A percentile compares a stretch with the other conserved stretches of the same genome.
Conservation (phyloP, 1,139 yeast species). For the Lipomyces yarrowii region DNA sequence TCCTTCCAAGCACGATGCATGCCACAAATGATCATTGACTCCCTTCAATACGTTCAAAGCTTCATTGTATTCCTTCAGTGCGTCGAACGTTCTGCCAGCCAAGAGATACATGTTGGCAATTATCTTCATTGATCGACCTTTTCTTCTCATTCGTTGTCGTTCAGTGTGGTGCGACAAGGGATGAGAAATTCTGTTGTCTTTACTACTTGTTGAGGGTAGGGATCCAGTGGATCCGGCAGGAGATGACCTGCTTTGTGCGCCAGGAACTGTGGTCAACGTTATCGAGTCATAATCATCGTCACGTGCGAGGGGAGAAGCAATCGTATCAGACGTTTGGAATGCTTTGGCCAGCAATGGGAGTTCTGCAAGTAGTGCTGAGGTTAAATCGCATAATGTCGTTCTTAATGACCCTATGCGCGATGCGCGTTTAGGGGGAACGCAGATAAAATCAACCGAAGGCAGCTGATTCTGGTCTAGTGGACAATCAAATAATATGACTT, state of each 20-base stretch:
- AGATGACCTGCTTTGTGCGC: constrained; percentile 20
- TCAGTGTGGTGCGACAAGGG: constrained; percentile 42
- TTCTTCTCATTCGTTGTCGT: constrained; percentile 57
- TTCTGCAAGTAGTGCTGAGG: constrained; percentile 62
- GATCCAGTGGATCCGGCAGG: constrained; percentile 40
- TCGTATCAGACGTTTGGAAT: constrained; percentile 27
- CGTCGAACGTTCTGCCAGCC: constrained; percentile 76
- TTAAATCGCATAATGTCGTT: constrained; percentile 71
- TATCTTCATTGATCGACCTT: constrained; percentile 76
- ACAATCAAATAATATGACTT: constrained; percentile 60
- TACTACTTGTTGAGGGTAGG: constrained; percentile 15
- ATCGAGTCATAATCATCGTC: constrained; percentile 33
- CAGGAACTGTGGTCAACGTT: constrained; percentile 22
- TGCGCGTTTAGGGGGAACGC: constrained; percentile 39
- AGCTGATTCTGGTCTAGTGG: constrained; percentile 45
- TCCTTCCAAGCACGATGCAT: constrained; percentile 83
- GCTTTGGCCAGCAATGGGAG: constrained; percentile 60
- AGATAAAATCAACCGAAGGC: constrained; percentile 39
- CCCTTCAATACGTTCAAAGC: constrained; percentile 62
- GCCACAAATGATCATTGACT: constrained; percentile 80
- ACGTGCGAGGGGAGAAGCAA: constrained; percentile 32
- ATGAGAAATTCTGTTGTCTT: constrained; percentile 18
- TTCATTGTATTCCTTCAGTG: constrained; percentile 71
- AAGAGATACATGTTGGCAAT: constrained; percentile 75
- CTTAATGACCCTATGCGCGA: constrained; percentile 54